phyloP scores from a whole-genome alignment of 257 asterid genomes.

The Prunella vulgaris region DNA sequence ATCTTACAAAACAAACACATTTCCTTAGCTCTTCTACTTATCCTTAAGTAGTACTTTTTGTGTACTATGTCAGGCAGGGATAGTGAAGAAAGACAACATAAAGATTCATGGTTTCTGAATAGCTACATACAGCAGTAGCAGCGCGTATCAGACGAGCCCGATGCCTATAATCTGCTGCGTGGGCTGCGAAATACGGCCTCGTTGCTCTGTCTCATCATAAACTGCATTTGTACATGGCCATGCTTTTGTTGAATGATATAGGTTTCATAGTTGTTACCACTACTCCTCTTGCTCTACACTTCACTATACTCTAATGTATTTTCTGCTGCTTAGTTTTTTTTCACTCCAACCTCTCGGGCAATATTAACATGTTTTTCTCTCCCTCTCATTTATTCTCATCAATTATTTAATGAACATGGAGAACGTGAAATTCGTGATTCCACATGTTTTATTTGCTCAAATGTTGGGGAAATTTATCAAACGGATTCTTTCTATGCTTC shows the following conservation, averaged over 20 bases:
- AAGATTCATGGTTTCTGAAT: constrained; percentile 76
- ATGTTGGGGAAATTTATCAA: too few relatives aligned
- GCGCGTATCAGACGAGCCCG: not conserved
- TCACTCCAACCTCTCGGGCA: not conserved
- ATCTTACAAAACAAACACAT: not conserved
- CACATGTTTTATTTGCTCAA: too few relatives aligned
- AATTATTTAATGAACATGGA: too few relatives aligned
- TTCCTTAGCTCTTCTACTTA: not conserved
- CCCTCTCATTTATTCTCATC: too few relatives aligned
- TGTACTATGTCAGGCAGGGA: constrained; percentile 48
- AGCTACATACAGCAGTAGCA: constrained; percentile 20
- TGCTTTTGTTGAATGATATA: too few relatives aligned
- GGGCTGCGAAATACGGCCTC: constrained; percentile 17
- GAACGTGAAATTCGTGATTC: too few relatives aligned
- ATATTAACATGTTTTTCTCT: not conserved
- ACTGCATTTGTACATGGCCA: constrained; percentile 13
- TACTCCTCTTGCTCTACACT: too few relatives aligned
- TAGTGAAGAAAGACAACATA: constrained; percentile 77
- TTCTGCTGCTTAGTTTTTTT: not conserved
- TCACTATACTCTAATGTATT: not conserved
- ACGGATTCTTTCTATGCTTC: too few relatives aligned
- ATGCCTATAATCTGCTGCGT: constrained; percentile 25
- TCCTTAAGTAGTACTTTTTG: not conserved
- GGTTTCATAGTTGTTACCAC: too few relatives aligned
- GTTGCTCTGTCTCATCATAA: not conserved